phyloP scores from a whole-genome alignment of 768 basidiomycete species.

The Naganishia friedmannii region DNA sequence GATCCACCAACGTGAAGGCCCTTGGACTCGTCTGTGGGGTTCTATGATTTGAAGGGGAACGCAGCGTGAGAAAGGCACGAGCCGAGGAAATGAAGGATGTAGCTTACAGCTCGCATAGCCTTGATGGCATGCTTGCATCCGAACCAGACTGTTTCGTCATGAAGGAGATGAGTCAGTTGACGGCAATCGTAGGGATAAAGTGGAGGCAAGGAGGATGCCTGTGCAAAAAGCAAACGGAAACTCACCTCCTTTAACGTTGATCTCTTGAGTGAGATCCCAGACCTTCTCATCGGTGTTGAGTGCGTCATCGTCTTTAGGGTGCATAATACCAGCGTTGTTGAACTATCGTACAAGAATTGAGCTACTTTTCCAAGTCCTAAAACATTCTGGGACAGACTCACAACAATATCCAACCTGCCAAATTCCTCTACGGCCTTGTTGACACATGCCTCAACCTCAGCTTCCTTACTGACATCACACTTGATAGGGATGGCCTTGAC shows the following conservation, averaged over 20 bases:
- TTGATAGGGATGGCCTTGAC: constrained; percentile 60
- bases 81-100: background rate
- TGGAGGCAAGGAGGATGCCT: background rate
- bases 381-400: constrained; percentile 46
- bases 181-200: background rate
- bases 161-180: background rate
- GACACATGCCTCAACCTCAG: constrained; percentile 76
- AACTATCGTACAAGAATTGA: constrained; percentile 59
- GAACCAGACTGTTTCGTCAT: constrained; percentile 75
- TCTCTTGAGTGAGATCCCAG: constrained; percentile 69
- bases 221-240: background rate
- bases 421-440: constrained; percentile 75
- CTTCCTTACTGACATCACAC: constrained; percentile 86
- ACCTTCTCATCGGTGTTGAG: constrained; percentile 93
- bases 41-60: constrained; percentile 49
- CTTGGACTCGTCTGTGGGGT: constrained; percentile 75
- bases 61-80: constrained; percentile 10
- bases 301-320: constrained; percentile 86
- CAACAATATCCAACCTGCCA: constrained; percentile 94
- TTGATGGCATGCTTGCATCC: constrained; percentile 96
- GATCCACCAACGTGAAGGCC: constrained; percentile 69
- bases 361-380: background rate
- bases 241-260: constrained; percentile 80
- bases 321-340: constrained; percentile 99
- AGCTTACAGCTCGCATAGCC: constrained; percentile 74